Evolutionary conservation across 1,139 yeast genomes (phyloP), one percentile per base, ranked within the genome.

Genomic region (Pichia kudriavzevii): DNA sequence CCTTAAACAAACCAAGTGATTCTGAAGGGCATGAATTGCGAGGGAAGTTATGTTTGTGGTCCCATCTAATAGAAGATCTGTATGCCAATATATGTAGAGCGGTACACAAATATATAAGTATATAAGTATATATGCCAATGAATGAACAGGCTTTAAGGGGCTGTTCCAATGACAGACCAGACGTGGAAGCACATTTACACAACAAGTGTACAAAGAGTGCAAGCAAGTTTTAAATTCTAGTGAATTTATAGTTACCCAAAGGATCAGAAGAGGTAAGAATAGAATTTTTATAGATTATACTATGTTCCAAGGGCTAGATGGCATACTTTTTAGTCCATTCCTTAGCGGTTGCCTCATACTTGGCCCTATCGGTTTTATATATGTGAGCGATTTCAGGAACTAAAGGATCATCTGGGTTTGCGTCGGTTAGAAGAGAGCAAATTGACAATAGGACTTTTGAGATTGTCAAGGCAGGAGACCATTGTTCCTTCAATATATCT

Each of bases 281-380:
- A 11, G 12, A 23, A 12, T 23, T 16, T 16, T 8, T 23, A n/a
- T 13, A 10, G 9, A n/a, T 3, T 19, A n/a, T n/a, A n/a, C n/a
- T n/a, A n/a, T n/a, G n/a, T n/a, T n/a, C 15, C 11, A 13, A 15
- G 13, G 11, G 36, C 59, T 70, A 91, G 58, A 88, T 93, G 49
- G 98, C 98, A 63, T 84, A 91, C 67, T 91, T 91, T 69, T 91
- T 82, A 35, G 98, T 91, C 97, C 98, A 91, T 67, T 91, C 99
- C 59, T 82, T 80, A 39, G 99, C 99, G 43, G 95, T 88, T 48
- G 95, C 85, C 66, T 91, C 97, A 61, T 88, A 91, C 64, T 88
- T 84, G 41, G 87, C 70, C 60, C 94, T 75, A 66, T 91, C 97
- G 49, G 87, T 85, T 70, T 88, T 88, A 70, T 91, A 93, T 49